Percentiles rank a stretch among this genome's conserved stretches.
Conservation (phyloP, 2,329 filamentous ascomycete species). For the Bipolaris cookei region DNA sequence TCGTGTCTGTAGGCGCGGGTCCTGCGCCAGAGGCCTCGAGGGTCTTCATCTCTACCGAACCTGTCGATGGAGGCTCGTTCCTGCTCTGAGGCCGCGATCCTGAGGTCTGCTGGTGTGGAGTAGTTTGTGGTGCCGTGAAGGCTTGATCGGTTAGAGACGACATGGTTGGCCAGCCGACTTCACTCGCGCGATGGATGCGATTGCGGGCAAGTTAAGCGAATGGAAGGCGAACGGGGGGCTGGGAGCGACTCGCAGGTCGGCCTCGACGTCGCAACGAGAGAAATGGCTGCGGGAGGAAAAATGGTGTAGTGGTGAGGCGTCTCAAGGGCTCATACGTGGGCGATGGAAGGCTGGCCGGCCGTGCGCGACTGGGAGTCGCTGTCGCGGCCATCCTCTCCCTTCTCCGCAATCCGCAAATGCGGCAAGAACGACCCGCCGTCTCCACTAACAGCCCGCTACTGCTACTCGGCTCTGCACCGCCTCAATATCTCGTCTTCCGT, state of each 20-base stretch:
- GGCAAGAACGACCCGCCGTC: constrained; percentile 34
- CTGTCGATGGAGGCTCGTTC: constrained; percentile 32
- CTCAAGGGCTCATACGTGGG: constrained; percentile 6
- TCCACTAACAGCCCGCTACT: constrained; percentile 16
- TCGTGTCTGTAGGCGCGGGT: constrained; percentile 22
- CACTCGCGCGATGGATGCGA: constrained; percentile 26
- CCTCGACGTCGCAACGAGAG: constrained; percentile 10
- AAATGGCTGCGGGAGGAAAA: constrained; percentile 5
- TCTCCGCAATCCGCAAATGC: constrained; percentile 33
- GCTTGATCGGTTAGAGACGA: constrained; percentile 39
- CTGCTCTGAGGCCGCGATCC: constrained; percentile 33
- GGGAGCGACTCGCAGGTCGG: not conserved
- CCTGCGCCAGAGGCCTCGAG: constrained; percentile 31
- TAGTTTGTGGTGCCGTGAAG: constrained; percentile 32
- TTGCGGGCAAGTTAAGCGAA: constrained; percentile 26
- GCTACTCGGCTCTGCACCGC: constrained; percentile 4
- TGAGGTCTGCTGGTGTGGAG: constrained; percentile 28
- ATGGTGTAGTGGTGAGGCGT: constrained; percentile 13
- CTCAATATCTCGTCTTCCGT: not conserved
- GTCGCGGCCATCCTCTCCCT: constrained; percentile 26
- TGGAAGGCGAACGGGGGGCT: constrained; percentile 7
- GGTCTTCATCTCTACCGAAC: constrained; percentile 46
- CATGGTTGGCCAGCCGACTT: constrained; percentile 37
- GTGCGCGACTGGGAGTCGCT: constrained; percentile 30
- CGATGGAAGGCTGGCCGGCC: constrained; percentile 24